phyloP scores from a whole-genome alignment of 2,329 filamentous ascomycete genomes.

The Ascocoryne sarcoides region DNA sequence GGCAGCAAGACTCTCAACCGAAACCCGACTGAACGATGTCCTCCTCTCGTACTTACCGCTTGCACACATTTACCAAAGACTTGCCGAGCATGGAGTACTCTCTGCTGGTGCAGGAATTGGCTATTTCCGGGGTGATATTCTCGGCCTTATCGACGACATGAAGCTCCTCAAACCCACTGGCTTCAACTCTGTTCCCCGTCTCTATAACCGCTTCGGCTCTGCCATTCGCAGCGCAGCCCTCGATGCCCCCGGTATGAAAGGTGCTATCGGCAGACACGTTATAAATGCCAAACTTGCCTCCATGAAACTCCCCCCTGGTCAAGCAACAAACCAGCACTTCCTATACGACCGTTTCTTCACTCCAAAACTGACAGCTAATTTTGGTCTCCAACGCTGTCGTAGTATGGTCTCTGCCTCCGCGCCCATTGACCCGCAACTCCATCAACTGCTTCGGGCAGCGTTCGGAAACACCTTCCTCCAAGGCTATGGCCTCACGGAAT shows the following conservation, averaged over 20 bases:
- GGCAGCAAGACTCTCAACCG: constrained; percentile 45
- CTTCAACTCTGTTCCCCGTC: constrained; percentile 81
- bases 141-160: constrained; percentile 81
- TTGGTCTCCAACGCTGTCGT: constrained; percentile 67
- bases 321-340: constrained; percentile 71
- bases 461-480: constrained; percentile 73
- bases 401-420: constrained; percentile 83
- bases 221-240: constrained; percentile 74
- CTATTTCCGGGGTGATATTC: constrained; percentile 88
- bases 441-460: constrained; percentile 79
- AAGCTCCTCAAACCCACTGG: constrained; percentile 75
- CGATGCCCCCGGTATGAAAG: constrained; percentile 70
- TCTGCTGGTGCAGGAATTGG: constrained; percentile 68
- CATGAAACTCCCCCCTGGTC: constrained; percentile 60
- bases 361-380: constrained; percentile 72
- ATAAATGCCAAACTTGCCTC: constrained; percentile 72
- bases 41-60: constrained; percentile 83
- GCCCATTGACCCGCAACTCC: constrained; percentile 79
- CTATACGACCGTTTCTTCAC: constrained; percentile 85
- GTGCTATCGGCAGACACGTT: constrained; percentile 70
- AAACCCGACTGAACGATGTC: constrained; percentile 46
- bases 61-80: constrained; percentile 86
- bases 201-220: constrained; percentile 84
- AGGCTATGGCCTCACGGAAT: constrained; percentile 91
- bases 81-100: constrained; percentile 69